Evolutionary conservation across 805 yeast species (phyloP), one percentile per base, ranked within the genome.

Genomic region (Isabelozyma pseudorhagii): DNA sequence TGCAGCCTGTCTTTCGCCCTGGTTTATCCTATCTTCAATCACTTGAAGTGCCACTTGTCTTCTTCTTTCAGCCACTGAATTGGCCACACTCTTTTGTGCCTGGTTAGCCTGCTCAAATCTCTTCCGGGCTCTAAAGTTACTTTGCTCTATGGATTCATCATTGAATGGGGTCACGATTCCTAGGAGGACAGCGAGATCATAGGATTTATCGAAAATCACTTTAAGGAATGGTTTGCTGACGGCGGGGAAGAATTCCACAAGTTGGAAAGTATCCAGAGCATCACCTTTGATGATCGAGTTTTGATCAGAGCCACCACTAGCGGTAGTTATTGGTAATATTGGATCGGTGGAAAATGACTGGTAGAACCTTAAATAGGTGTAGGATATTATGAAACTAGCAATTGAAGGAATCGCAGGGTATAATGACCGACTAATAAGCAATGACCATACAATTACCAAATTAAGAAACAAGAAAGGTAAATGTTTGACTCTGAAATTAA

Each of bases 211-310:
- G 52, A 84, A 83, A 0, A 83, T 57, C 1, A 83, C 81, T 34
- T 73, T 71, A 44, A 89, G 63, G 25, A 77, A 53, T 3, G 82
- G 79, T 48, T 82, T 81, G 2, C 79, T 36, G 1, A 79, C 62
- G 44, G 76, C 82, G 0, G 97, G 97, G 81, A 92, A 92, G 64
- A 92, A 89, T 58, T 86, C 85, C 31, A 85, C 84, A 53, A 92
- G 76, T 48, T 88, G 83, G 72, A 92, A 92, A 1, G 93, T 87
- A 56, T 92, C 97, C 0, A 94, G 84, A 0, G 97, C 96, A 65
- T 91, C 97, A 38, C 97, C 97, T 27, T 79, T 66, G 9, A 84
- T 68, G 21, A 75, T 62, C 17, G 62, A 46, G 36, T 61, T 56
- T 29, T 62, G 54, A 4, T 63, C 31, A 10, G 55, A 52, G 25